These are phyloP conservation scores for Diplodia sapinea DNA, from an alignment of 2,329 filamentous ascomycete genomes.

Conservation along the genomic window DNA sequence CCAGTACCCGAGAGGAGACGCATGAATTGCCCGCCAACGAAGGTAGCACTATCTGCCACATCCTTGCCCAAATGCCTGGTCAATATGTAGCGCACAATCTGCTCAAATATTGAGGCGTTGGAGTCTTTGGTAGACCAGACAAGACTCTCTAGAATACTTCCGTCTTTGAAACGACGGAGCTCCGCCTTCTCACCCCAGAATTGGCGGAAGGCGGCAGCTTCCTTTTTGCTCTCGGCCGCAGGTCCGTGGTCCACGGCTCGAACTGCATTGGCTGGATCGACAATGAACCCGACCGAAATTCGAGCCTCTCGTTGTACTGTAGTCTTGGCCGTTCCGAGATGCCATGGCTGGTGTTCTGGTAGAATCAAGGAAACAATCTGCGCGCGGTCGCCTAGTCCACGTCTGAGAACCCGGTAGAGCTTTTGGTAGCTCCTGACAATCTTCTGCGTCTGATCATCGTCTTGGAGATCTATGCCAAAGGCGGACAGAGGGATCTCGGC, in stretches of 20 bases:
- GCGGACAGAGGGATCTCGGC: conserved; percentile 49
- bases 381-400: conserved; percentile 76
- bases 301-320: conserved; percentile 41
- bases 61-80: conserved; percentile 69
- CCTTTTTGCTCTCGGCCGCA: conserved; percentile 80
- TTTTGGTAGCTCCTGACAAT: conserved; percentile 56
- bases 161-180: conserved; percentile 91
- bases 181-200: conserved; percentile 98
- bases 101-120: conserved; percentile 71
- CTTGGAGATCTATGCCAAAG: conserved; percentile 38
- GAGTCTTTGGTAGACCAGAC: conserved; percentile 74
- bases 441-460: conserved; percentile 39
- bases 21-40: conserved; percentile 55
- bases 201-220: conserved; percentile 78
- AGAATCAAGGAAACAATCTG: conserved; percentile 61
- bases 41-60: conserved; percentile 56
- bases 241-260: conserved; percentile 89
- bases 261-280: conserved; percentile 73
- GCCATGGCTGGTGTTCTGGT: conserved; percentile 45
- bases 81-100: conserved; percentile 77
- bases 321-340: conserved; percentile 40
- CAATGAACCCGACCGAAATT: conserved; percentile 70
- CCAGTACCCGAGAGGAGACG: conserved; percentile 50
- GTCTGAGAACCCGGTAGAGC: conserved; percentile 68
- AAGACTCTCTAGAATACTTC: conserved; percentile 88